Evolutionary conservation across 1,139 yeast species (phyloP).

Genomic region (Saccharomyces hybrid): DNA sequence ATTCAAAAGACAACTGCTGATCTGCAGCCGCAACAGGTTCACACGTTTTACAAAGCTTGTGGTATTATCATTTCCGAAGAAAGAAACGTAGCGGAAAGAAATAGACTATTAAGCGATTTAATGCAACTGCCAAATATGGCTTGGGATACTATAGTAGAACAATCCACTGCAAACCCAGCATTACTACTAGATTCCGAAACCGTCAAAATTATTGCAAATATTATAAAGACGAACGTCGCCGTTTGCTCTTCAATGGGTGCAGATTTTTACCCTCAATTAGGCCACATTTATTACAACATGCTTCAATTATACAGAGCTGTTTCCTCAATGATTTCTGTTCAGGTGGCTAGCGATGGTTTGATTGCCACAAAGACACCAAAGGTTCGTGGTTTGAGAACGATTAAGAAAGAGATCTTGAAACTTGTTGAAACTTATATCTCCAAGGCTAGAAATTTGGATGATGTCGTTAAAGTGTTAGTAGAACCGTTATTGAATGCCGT

Average conservation of each 20-base stretch:
- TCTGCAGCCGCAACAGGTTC: constrained; percentile 93
- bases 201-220: constrained; percentile 86
- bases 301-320: constrained; percentile 84
- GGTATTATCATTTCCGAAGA: constrained; percentile 91
- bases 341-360: constrained; percentile 70
- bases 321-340: constrained; percentile 74
- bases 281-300: constrained; percentile 82
- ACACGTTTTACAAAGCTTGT: constrained; percentile 95
- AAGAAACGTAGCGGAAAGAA: constrained; percentile 54
- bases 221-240: constrained; percentile 88
- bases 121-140: constrained; percentile 92
- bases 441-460: constrained; percentile 72
- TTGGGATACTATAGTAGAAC: constrained; percentile 82
- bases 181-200: constrained; percentile 76
- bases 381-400: constrained; percentile 90
- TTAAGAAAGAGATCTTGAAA: constrained; percentile 87
- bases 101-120: constrained; percentile 63
- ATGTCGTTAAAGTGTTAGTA: constrained; percentile 74
- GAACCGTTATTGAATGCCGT: constrained; percentile 81
- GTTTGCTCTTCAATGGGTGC: constrained; percentile 92
- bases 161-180: constrained; percentile 84
- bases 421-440: constrained; percentile 83
- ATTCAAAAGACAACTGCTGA: constrained; percentile 85
- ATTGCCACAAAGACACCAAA: constrained; percentile 93
- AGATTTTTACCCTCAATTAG: constrained; percentile 82